phyloP scores from a whole-genome alignment of 352 stramenopile species.

The Plasmopara viticola region DNA sequence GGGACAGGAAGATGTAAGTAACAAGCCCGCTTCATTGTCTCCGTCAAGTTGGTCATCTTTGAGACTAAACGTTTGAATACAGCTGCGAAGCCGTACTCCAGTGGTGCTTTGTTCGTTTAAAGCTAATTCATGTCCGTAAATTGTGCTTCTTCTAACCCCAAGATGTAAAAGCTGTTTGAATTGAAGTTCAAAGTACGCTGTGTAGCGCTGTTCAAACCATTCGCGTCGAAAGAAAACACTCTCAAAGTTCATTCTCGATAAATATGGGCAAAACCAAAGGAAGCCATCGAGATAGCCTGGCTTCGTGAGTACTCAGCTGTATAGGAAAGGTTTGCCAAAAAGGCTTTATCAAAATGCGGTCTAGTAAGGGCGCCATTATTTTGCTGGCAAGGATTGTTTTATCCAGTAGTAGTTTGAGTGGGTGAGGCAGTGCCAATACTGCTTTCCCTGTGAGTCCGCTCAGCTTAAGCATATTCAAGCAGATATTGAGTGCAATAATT shows the following conservation, averaged over 20 bases:
- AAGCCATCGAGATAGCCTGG: not conserved
- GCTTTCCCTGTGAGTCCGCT: not conserved
- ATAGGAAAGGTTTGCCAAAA: no score
- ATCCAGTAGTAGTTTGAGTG: not conserved
- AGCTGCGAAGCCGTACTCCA: conserved; percentile 1
- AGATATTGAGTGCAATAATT: conserved; percentile 1
- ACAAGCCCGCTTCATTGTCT: not conserved
- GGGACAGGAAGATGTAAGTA: not conserved
- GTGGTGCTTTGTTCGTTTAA: conserved; percentile 1
- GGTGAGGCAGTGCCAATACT: not conserved
- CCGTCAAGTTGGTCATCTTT: not conserved
- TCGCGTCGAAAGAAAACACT: not conserved
- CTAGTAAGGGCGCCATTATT: not conserved
- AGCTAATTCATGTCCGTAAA: not conserved
- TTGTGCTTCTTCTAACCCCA: no score
- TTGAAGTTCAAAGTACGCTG: not conserved
- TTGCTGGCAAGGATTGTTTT: not conserved
- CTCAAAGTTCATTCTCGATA: not conserved
- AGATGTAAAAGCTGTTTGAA: not conserved
- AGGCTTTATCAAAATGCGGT: not conserved
- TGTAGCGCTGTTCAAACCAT: not conserved
- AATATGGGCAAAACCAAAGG: not conserved
- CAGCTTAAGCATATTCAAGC: not conserved
- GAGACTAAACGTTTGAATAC: not conserved
- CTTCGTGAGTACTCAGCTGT: not conserved